Base-by-base conservation (phyloP, 2,329 filamentous ascomycete genomes). In the Orbilia quercus region DNA sequence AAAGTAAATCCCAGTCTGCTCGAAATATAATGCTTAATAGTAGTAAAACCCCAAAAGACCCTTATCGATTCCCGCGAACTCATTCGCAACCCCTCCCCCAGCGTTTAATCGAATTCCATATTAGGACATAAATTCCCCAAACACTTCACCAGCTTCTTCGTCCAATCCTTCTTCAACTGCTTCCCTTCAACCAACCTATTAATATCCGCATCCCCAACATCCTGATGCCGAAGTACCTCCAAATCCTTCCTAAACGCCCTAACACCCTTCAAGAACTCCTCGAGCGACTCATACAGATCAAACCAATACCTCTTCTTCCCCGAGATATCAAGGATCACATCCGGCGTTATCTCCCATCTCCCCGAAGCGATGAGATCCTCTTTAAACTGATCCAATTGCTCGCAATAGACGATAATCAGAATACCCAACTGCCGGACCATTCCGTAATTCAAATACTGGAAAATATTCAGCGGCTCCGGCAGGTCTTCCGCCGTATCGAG, bases 231-330 rank as follows among this genome's bases (percentile, higher is more conserved):
- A 22, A 70, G 42, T 2, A 36, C 31, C 50, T 45, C 58, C 12
- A 70, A 25, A 34, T 54, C 53, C 20, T 34, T 38, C 20, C 55
- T 58, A 36, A 70, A 70, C 6, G 55, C 48, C 34, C 50, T 51
- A 7, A 57, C n/a, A 11, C 16, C 57, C 4, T 57, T 53, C 2
- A 57, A 34, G 51, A 47, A 70, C 18, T 54, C 16, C 1, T 62
- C 50, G 7, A 70, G 25, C 23, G 25, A 2, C 11, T 57, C 36
- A 31, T 70, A 57, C 16, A 63, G 6, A 25, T 38, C 38, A 44
- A 14, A 23, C 47, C 55, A 70, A 6, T 60, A 44, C 3, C 53
- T 59, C 1, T 45, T n/a, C 16, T 31, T 50, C 1, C 47, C 25
- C 11, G 1, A 1, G 5, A 69, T 1, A 31, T 69, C 54, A 3